Percentiles rank a stretch among this genome's conserved stretches.
phyloP scores from a whole-genome alignment of 768 basidiomycete species.

The Leccinum boreale region DNA sequence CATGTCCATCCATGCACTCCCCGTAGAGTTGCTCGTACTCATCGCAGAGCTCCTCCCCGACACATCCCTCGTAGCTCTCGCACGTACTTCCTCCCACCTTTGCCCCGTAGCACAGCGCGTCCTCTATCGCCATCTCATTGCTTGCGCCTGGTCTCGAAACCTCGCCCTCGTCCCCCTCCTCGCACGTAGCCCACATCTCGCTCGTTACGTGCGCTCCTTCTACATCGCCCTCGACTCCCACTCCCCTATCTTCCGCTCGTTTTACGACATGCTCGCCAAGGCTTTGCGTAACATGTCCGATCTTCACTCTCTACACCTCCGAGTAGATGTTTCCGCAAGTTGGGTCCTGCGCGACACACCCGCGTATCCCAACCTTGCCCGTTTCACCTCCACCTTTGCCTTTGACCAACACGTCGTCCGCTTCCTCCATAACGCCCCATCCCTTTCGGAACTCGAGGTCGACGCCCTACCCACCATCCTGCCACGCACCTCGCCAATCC shows the following conservation, averaged over 20 bases:
- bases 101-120: slow-evolving; percentile 51
- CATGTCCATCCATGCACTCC: slow-evolving; percentile 50
- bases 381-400: slow-evolving; percentile 59
- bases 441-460: slow-evolving; percentile 57
- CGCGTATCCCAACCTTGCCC: slow-evolving; percentile 46
- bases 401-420: slow-evolving; percentile 54
- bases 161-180: slow-evolving; percentile 53
- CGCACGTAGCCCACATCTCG: slow-evolving; percentile 53
- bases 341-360: slow-evolving; percentile 47
- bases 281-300: slow-evolving; percentile 63
- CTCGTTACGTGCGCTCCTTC: slow-evolving; percentile 60
- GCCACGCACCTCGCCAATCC: slow-evolving; percentile 20
- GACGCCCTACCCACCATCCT: slow-evolving; percentile 33
- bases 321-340: slow-evolving; percentile 46
- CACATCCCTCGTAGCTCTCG: slow-evolving; percentile 45
- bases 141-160: slow-evolving; percentile 44
- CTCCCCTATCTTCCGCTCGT: slow-evolving; percentile 40
- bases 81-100: slow-evolving; percentile 41
- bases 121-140: slow-evolving; percentile 58
- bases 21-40: slow-evolving; percentile 60
- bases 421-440: slow-evolving; percentile 56
- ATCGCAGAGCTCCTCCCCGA: slow-evolving; percentile 39
- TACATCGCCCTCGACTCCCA: slow-evolving; percentile 48
- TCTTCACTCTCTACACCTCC: slow-evolving; percentile 50
- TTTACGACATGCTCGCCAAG: slow-evolving; percentile 45